Base-by-base conservation (phyloP, 345 rosid species). In the Syzygium aqueum region DNA sequence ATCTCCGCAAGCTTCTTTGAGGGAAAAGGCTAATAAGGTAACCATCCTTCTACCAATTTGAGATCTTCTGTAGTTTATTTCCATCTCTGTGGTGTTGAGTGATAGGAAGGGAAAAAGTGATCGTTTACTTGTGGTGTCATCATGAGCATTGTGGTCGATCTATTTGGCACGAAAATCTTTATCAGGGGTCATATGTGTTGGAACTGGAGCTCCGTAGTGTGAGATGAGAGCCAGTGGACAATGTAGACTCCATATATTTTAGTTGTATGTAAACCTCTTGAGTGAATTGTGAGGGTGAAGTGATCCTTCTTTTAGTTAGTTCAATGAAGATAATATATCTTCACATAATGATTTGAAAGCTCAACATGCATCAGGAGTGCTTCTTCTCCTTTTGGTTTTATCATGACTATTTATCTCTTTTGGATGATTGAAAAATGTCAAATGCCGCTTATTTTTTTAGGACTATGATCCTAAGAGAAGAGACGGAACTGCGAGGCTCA, bases 1-100 rank as follows among this genome's bases (percentile, higher is more conserved):
- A 90, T 96, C 96, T 90, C 99, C 98, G 11, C 98, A 98, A 92
- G 85, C 94, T 87, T 95, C 99, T 89, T 94, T 98, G 67, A 94
- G 97, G 84, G 98, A 98, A 88, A 98, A 93, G 93, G 96, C 99
- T 88, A 92, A 90, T 84, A 98, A 90, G 97, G 99, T 96, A 91
- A 86, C 28, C 51, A 5, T 83, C 46, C 85, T 84, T 84, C 57
- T 46, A 51, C 59, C 11, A 51, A 52, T 84, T 37, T 73, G 25
- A 73, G 80, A 73, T 73, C 80, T 73, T 67, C 23, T 73, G 82
- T 73, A 21, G 40, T 73, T 73, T 19, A 5, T 67, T 73, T 73
- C 43, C 4, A 73, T 73, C 27, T 73, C 43, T 73, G 25, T 19
- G 6, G 49, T 50, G 85, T 84, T 30, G 59, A 51, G 33, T n/a